Evolutionary conservation across 805 yeast genomes (phyloP).

Genomic region (Yarrowia hollandica): DNA sequence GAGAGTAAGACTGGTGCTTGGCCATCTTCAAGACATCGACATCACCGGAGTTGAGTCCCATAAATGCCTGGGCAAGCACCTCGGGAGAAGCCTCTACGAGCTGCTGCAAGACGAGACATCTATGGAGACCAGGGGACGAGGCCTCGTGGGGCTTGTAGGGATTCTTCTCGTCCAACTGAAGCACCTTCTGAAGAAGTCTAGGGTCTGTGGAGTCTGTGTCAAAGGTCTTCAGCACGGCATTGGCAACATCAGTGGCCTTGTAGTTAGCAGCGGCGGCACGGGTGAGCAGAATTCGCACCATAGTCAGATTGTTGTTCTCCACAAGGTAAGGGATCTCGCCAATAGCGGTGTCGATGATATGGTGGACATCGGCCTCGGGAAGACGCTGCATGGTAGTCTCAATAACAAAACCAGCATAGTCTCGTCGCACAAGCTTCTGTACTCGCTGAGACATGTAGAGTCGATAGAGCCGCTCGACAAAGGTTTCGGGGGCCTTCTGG

Average conservation of each 20-base stretch:
- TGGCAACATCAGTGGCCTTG: conserved; percentile 31
- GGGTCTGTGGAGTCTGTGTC: conserved; percentile 40
- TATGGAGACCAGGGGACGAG: conserved; percentile 50
- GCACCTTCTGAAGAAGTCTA: conserved; percentile 65
- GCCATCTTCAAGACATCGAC: conserved; percentile 61
- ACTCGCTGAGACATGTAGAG: conserved; percentile 74
- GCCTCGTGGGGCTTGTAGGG: conserved; percentile 29
- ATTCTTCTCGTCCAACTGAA: conserved; percentile 57
- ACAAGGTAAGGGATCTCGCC: conserved; percentile 33
- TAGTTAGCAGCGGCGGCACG: conserved; percentile 30
- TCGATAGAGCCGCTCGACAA: conserved; percentile 66
- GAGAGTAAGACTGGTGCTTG: conserved; percentile 86
- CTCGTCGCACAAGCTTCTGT: conserved; percentile 71
- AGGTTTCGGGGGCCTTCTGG: conserved; percentile 62
- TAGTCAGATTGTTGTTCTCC: conserved; percentile 37
- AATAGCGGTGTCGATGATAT: conserved; percentile 35
- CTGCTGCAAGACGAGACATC: conserved; percentile 71
- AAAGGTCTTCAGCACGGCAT: conserved; percentile 32
- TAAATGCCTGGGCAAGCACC: conserved; percentile 48
- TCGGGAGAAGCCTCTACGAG: conserved; percentile 65
- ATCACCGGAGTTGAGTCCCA: conserved; percentile 16
- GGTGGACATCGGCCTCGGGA: conserved; percentile 60
- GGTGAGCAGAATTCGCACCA: conserved; percentile 34
- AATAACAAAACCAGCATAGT: conserved; percentile 79
- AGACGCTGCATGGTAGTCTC: conserved; percentile 67